A percentile compares a stretch with the other conserved stretches of the same genome.
Conservation (phyloP, 768 basidiomycete species). For the Phlegmacium glaucopus region DNA sequence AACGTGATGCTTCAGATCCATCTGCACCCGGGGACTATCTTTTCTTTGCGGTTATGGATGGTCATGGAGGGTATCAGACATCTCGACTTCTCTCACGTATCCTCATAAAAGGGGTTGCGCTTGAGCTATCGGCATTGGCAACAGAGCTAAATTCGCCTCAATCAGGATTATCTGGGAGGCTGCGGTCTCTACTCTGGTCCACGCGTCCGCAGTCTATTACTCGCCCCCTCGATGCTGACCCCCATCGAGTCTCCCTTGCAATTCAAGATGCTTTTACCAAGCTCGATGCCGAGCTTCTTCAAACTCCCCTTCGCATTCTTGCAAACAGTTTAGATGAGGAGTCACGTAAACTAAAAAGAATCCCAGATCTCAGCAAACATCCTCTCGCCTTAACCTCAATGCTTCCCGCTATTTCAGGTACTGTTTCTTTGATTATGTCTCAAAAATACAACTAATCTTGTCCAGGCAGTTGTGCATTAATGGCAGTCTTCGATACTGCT, state of each 20-base stretch:
- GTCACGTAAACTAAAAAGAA: constrained; percentile 43
- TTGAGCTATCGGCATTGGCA: constrained; percentile 63
- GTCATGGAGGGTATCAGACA: constrained; percentile 83
- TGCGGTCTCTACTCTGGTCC: constrained; percentile 39
- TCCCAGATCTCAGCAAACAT: constrained; percentile 69
- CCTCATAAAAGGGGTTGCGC: constrained; percentile 79
- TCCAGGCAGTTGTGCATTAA: constrained; percentile 84
- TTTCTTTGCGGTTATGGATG: constrained; percentile 90
- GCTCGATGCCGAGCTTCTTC: constrained; percentile 83
- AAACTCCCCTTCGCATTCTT: constrained; percentile 72
- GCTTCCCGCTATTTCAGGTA: constrained; percentile 80
- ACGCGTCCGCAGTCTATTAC: constrained; percentile 20
- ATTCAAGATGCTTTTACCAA: constrained; percentile 76
- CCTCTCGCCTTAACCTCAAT: constrained; percentile 70
- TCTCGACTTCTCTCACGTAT: constrained; percentile 79
- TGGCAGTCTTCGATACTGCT: constrained; percentile 84
- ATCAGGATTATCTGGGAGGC: constrained; percentile 29
- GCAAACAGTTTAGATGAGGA: constrained; percentile 52
- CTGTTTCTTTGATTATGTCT: constrained; percentile 3
- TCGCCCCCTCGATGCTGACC: constrained; percentile 34
- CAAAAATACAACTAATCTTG: constrained; percentile 11
- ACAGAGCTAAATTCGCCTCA: constrained; percentile 31
- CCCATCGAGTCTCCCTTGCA: constrained; percentile 55
- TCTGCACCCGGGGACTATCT: constrained; percentile 67
- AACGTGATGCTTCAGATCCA: constrained; percentile 57